These are phyloP conservation scores for Didymosphaeria variabile DNA, from an alignment of 2,329 filamentous ascomycete genomes.

Conservation along the genomic window DNA sequence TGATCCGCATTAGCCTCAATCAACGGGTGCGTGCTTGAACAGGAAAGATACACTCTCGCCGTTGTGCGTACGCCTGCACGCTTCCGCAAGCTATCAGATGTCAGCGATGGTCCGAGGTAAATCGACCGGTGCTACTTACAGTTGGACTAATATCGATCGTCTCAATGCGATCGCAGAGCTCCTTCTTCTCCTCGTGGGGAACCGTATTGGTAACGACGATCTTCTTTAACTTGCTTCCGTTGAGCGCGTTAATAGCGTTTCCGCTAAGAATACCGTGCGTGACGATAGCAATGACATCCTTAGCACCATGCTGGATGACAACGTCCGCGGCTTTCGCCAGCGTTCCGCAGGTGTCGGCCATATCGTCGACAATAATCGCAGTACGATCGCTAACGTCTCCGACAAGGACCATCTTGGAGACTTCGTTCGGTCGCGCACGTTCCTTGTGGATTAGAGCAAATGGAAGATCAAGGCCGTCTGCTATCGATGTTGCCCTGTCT, in stretches of 20 bases:
- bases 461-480: constrained; percentile 86
- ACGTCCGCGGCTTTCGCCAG: constrained; percentile 88
- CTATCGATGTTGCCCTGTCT: constrained; percentile 82
- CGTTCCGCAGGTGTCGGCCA: constrained; percentile 96
- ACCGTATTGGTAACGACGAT: constrained; percentile 93
- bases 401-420: constrained; percentile 94
- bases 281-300: constrained; percentile 91
- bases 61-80: constrained; percentile 76
- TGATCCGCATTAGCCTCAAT: constrained; percentile 38
- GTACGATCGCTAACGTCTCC: constrained; percentile 91
- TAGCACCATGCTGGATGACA: constrained; percentile 84
- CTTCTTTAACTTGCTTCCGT: constrained; percentile 77
- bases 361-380: constrained; percentile 96
- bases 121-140: constrained; percentile 45
- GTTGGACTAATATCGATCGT: constrained; percentile 93
- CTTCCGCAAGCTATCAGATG: constrained; percentile 66
- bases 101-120: constrained; percentile 23
- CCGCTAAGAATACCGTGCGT: constrained; percentile 93
- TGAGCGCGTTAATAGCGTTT: constrained; percentile 85
- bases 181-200: constrained; percentile 80
- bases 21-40: constrained; percentile 71
- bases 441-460: constrained; percentile 98
- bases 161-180: constrained; percentile 79
- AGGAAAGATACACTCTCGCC: constrained; percentile 74
- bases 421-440: constrained; percentile 87